Conservation (phyloP, 208 protist species). For the Endotrypanum monterogeii region DNA sequence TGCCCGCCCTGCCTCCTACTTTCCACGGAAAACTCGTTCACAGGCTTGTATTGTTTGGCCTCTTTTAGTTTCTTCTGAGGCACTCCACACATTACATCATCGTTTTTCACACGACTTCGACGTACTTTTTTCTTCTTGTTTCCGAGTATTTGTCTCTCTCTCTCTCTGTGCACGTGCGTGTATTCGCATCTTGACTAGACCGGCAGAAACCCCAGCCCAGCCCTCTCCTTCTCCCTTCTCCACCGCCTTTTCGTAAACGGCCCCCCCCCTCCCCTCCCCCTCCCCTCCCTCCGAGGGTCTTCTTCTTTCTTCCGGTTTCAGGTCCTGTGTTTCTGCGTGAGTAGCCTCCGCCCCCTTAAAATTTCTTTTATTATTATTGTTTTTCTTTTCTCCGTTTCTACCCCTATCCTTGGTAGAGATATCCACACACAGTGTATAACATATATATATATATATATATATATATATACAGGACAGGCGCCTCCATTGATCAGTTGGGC, state of each 20-base stretch:
- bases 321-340: background rate
- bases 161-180: constrained; percentile 2
- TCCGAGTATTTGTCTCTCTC: background rate
- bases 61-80: background rate
- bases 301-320: background rate
- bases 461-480: background rate
- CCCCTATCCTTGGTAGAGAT: background rate
- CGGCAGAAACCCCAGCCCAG: no score
- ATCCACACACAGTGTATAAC: background rate
- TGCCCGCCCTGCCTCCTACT: background rate
- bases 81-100: background rate
- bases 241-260: constrained; percentile 3
- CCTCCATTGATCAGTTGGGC: background rate
- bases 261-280: background rate
- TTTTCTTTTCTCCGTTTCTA: background rate
- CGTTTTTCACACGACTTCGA: background rate
- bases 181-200: background rate
- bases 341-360: background rate
- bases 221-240: constrained; percentile 19
- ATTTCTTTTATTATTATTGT: background rate
- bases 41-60: background rate
- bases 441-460: background rate
- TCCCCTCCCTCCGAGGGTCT: background rate
- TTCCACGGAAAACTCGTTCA: constrained; percentile 8
- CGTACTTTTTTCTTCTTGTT: background rate